Percentiles rank a stretch among this genome's conserved stretches.
Conservation (phyloP, 75 land plant genomes). For the Cryptomeria japonica region DNA sequence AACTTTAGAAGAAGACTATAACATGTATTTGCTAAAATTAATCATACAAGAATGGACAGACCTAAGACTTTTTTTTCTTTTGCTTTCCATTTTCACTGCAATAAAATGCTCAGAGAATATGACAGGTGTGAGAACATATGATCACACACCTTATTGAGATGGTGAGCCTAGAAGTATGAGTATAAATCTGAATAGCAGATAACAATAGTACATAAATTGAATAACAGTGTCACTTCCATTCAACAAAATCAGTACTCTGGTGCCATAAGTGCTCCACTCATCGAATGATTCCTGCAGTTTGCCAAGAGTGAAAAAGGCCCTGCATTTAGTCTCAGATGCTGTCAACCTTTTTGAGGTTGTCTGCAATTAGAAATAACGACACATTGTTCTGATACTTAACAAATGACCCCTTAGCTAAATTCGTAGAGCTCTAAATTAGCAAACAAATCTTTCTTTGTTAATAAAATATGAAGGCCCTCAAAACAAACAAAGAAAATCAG, state of each 20-base stretch:
- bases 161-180: constrained; percentile 14
- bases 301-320: constrained; percentile 27
- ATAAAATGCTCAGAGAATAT: no score
- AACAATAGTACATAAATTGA: constrained; percentile 54
- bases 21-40: no score
- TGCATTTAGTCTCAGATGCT: constrained; percentile 16
- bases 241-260: constrained; percentile 43
- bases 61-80: no score
- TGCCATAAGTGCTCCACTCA: constrained; percentile 66
- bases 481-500: not conserved
- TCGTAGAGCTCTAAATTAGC: not conserved
- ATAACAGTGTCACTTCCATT: constrained; percentile 38
- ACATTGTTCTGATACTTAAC: not conserved
- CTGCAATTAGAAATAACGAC: constrained; percentile 18
- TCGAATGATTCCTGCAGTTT: constrained; percentile 52
- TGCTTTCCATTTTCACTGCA: not conserved
- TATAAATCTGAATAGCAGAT: constrained; percentile 57
- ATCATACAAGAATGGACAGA: no score
- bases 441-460: no score
- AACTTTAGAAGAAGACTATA: no score
- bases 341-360: constrained; percentile 22
- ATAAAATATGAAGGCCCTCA: not conserved
- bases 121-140: no score
- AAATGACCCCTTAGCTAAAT: not conserved
- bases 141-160: constrained; percentile 15